phyloP scores from a whole-genome alignment of 192 early-diverging fungal genomes.

The Linnemannia zychae region DNA sequence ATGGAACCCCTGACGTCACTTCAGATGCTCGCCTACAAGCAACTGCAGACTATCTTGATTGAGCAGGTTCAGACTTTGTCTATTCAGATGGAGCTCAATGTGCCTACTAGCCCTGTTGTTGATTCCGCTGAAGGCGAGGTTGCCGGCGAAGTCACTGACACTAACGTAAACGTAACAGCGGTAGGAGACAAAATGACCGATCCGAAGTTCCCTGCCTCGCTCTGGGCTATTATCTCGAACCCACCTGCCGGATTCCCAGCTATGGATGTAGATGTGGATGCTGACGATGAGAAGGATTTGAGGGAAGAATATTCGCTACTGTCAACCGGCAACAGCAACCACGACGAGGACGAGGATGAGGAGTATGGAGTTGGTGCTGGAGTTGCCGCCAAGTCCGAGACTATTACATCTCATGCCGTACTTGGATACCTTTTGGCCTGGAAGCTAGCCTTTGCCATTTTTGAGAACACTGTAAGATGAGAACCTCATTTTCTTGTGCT shows the following conservation, averaged over 20 bases:
- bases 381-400: slow-evolving; percentile 39
- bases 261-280: slow-evolving; percentile 53
- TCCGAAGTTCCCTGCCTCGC: slow-evolving; percentile 46
- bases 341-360: slow-evolving; percentile 38
- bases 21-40: slow-evolving; percentile 52
- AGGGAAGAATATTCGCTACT: slow-evolving; percentile 40
- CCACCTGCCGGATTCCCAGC: slow-evolving; percentile 51
- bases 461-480: slow-evolving; percentile 77
- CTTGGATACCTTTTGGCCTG: slow-evolving; percentile 81
- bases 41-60: slow-evolving; percentile 35
- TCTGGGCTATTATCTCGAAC: slow-evolving; percentile 46
- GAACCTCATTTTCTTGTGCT: background rate
- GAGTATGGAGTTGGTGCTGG: slow-evolving; percentile 50
- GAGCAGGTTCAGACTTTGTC: slow-evolving; percentile 44
- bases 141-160: background rate
- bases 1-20: slow-evolving; percentile 26
- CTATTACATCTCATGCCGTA: slow-evolving; percentile 53
- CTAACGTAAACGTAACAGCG: background rate
- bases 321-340: background rate
- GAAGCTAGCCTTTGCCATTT: slow-evolving; percentile 83
- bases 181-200: slow-evolving; percentile 41
- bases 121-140: slow-evolving; percentile 10
- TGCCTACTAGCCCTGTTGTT: slow-evolving; percentile 25
- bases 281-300: slow-evolving; percentile 41
- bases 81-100: slow-evolving; percentile 50